A percentile compares a stretch with the other conserved stretches of the same genome.
Evolutionary conservation across 345 rosid genomes (phyloP).

Genomic region (Gynandropsis gynandra): DNA sequence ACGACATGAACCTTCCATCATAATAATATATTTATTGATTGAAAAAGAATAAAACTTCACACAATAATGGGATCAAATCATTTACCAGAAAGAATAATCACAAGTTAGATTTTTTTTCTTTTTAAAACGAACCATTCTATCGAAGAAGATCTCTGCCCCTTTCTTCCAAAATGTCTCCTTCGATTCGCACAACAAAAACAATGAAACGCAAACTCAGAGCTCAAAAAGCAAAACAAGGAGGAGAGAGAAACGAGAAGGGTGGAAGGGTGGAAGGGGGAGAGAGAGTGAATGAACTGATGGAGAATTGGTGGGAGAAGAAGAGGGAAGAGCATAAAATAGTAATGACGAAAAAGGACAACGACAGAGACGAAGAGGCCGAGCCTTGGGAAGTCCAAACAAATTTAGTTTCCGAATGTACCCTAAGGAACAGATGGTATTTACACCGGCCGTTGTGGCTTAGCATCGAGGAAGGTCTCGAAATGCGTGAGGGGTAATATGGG

Average conservation of each 20-base stretch:
- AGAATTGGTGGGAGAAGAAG: background rate
- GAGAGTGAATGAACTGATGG: background rate
- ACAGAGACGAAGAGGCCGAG: slow-evolving; percentile 14
- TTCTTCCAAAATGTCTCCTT: background rate
- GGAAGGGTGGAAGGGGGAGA: background rate
- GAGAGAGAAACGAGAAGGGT: slow-evolving; percentile 23
- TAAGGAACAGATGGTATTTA: slow-evolving; percentile 12
- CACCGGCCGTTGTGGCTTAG: slow-evolving; percentile 27
- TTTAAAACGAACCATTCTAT: slow-evolving; percentile 4
- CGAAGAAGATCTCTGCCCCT: slow-evolving; percentile 4
- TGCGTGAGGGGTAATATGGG: slow-evolving; percentile 21
- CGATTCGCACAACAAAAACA: background rate
- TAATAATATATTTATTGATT: background rate
- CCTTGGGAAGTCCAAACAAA: slow-evolving; percentile 21
- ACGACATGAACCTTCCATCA: slow-evolving; percentile 22
- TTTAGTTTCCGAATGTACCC: slow-evolving; percentile 10
- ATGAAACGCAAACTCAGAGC: slow-evolving; percentile 1
- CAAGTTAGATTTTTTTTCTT: slow-evolving; percentile 23
- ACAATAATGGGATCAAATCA: slow-evolving; percentile 22
- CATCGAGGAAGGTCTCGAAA: slow-evolving; percentile 18
- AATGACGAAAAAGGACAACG: slow-evolving; percentile 19
- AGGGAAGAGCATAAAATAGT: slow-evolving; percentile 10
- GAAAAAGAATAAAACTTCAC: background rate
- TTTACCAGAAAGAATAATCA: slow-evolving; percentile 24
- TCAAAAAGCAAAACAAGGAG: slow-evolving; percentile 1